These are phyloP conservation scores for Boletus eberwhitei DNA, from an alignment of 768 basidiomycete species.

Conservation along the genomic window DNA sequence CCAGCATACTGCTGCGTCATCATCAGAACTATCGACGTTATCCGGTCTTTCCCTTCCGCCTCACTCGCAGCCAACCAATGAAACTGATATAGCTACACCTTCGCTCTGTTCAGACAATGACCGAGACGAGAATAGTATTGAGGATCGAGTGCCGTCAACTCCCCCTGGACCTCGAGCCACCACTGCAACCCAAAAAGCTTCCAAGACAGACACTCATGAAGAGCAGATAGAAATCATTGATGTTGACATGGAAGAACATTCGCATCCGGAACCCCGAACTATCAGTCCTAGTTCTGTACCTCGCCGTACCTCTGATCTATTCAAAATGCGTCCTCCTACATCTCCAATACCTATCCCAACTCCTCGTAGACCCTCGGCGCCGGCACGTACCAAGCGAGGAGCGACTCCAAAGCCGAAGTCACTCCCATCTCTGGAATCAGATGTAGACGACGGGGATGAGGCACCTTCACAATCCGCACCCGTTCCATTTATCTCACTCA, in stretches of 20 bases:
- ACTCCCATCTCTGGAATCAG: constrained; percentile 12
- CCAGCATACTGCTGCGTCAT: constrained; percentile 3
- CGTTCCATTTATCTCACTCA: constrained; percentile 24
- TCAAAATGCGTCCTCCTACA: constrained; percentile 58
- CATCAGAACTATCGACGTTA: constrained; percentile 26
- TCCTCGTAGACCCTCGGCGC: constrained; percentile 57
- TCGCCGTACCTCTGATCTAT: constrained; percentile 35
- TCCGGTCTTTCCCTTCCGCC: constrained; percentile 19
- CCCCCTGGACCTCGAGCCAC: constrained; percentile 43
- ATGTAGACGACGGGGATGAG: constrained; percentile 28
- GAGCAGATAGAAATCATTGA: constrained; percentile 33
- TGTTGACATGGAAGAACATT: constrained; percentile 34
- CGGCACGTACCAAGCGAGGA: constrained; percentile 43
- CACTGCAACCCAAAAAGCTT: neutral
- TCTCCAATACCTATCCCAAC: constrained; percentile 57
- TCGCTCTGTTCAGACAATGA: constrained; percentile 76
- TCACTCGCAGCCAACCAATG: constrained; percentile 32
- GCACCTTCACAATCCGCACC: neutral
- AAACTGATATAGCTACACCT: constrained; percentile 52
- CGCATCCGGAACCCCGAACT: constrained; percentile 6
- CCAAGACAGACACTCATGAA: neutral
- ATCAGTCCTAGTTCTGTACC: constrained; percentile 10
- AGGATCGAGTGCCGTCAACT: constrained; percentile 46
- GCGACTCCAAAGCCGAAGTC: constrained; percentile 30
- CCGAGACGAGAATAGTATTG: constrained; percentile 44